phyloP scores from a whole-genome alignment of 2,329 filamentous ascomycete genomes.

The Fusarium sp. region DNA sequence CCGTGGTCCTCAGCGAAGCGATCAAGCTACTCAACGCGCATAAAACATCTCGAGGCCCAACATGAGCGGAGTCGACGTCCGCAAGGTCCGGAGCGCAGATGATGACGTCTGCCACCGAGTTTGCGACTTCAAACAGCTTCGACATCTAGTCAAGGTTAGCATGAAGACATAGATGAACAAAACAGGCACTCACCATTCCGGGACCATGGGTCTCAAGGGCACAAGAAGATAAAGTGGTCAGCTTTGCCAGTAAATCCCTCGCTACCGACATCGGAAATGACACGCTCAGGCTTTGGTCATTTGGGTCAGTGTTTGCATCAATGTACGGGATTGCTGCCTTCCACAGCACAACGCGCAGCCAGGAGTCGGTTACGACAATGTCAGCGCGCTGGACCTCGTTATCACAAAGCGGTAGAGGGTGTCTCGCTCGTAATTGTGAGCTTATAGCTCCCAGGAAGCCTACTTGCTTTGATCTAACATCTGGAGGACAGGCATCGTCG shows the following conservation, averaged over 20 bases:
- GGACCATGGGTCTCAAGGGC: slow-evolving; percentile 29
- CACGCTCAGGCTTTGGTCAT: slow-evolving; percentile 22
- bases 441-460: slow-evolving; percentile 22
- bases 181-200: slow-evolving; percentile 3
- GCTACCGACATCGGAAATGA: slow-evolving; percentile 27
- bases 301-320: slow-evolving; percentile 20
- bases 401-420: slow-evolving; percentile 12
- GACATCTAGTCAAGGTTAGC: slow-evolving; percentile 8
- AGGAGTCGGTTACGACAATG: slow-evolving; percentile 27
- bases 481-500: slow-evolving; percentile 24
- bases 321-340: slow-evolving; percentile 25
- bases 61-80: slow-evolving; percentile 5
- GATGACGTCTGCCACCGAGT: slow-evolving; percentile 27
- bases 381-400: slow-evolving; percentile 27
- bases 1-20: slow-evolving; percentile 15
- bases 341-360: slow-evolving; percentile 29
- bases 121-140: slow-evolving; percentile 33
- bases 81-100: slow-evolving; percentile 33
- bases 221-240: slow-evolving; percentile 19
- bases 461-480: slow-evolving; percentile 9
- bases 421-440: slow-evolving; percentile 2
- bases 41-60: slow-evolving; percentile 23
- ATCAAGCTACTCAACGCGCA: slow-evolving; percentile 26
- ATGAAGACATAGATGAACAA: too few species aligned
- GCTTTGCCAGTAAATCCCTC: slow-evolving; percentile 19